phyloP scores from a whole-genome alignment of 768 basidiomycete genomes.

The Leccinum ochraceum region DNA sequence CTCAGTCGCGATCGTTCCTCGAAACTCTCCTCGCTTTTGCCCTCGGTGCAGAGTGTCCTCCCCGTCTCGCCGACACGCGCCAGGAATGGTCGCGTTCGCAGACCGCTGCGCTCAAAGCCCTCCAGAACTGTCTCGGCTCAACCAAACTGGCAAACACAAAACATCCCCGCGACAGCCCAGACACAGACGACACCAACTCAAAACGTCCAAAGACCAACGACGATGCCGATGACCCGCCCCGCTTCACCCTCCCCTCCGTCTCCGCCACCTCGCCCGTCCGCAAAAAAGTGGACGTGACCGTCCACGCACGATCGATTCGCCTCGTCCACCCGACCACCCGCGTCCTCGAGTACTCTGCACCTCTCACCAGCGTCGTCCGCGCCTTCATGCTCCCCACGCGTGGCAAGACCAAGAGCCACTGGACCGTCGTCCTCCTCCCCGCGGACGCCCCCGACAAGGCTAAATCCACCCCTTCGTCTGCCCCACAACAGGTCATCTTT shows the following conservation, averaged over 20 bases:
- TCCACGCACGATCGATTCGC: conserved; percentile 50
- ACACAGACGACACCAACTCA: conserved; percentile 10
- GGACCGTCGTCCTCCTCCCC: conserved; percentile 67
- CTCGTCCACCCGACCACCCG: conserved; percentile 54
- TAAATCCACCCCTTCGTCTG: conserved; percentile 37
- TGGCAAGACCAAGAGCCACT: conserved; percentile 69
- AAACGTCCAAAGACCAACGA: conserved; percentile 25
- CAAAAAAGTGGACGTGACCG: conserved; percentile 70
- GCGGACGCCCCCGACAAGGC: conserved; percentile 51
- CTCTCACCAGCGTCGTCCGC: conserved; percentile 51
- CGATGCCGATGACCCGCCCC: conserved; percentile 41
- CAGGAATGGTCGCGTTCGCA: conserved; percentile 29
- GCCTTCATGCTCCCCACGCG: conserved; percentile 76
- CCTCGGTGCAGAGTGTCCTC: conserved; percentile 29
- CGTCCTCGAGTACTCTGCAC: conserved; percentile 49
- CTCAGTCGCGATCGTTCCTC: conserved; percentile 9
- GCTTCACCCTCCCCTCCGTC: conserved; percentile 62
- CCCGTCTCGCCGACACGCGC: conserved; percentile 11
- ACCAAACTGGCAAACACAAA: conserved; percentile 16
- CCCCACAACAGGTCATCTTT: conserved; percentile 60
- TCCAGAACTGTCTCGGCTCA: conserved; percentile 13
- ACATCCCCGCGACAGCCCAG: conserved; percentile 24
- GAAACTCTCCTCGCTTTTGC: conserved; percentile 34
- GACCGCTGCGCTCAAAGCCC: conserved; percentile 22
- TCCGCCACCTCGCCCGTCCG: conserved; percentile 75